phyloP scores from a whole-genome alignment of 306 rosid species.

The Glycyrrhiza uralensis region DNA sequence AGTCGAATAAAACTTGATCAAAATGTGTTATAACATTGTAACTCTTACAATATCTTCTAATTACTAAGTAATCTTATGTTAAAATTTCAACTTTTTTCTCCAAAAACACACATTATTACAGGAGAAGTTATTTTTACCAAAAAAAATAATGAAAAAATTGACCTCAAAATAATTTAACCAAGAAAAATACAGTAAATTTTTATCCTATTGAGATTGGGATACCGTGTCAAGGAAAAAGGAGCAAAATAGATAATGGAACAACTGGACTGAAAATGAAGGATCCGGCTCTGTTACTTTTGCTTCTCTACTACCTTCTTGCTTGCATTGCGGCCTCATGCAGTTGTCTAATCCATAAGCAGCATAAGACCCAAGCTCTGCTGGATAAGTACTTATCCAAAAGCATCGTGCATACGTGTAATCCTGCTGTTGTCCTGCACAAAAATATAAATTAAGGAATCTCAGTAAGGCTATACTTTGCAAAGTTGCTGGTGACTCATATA shows the following conservation, averaged over 20 bases:
- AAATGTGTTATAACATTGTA: background rate
- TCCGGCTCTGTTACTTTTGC: background rate
- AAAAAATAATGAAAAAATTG: background rate
- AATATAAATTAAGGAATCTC: background rate
- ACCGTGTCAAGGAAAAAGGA: background rate
- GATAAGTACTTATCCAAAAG: no score
- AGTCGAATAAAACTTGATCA: conserved; percentile 18
- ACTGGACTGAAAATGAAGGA: background rate
- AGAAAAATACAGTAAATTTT: no score
- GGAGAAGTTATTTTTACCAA: no score
- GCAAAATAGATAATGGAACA: no score
- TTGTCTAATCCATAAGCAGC: background rate
- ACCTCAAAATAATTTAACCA: background rate
- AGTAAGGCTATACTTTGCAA: background rate
- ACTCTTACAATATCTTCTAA: no score
- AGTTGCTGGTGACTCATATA: background rate
- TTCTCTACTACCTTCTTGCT: background rate
- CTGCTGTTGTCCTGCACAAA: background rate
- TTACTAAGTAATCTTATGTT: no score
- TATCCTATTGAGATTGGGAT: background rate
- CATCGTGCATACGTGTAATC: background rate
- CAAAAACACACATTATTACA: no score
- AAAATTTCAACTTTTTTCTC: no score
- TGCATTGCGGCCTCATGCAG: background rate
- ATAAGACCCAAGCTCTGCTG: no score